These are phyloP conservation scores for Fragaria iinumae DNA, from an alignment of 306 rosid genomes.

Conservation along the genomic window DNA sequence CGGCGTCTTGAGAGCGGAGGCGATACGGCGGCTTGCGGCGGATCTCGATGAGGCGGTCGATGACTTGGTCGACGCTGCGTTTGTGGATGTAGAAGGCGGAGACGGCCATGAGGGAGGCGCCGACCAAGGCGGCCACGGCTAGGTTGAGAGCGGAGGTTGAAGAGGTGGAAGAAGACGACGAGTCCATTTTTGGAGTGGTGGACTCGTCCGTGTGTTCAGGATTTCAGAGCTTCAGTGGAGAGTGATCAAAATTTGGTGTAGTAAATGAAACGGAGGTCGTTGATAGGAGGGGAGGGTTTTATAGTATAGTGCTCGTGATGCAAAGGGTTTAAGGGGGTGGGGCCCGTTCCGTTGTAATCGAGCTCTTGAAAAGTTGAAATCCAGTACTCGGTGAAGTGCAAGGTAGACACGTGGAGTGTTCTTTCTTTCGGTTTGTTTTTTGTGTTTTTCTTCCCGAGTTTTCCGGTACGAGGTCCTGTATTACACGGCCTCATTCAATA, in stretches of 20 bases:
- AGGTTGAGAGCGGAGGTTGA: slow-evolving; percentile 47
- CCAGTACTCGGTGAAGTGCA: neutral
- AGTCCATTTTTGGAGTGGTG: slow-evolving; percentile 17
- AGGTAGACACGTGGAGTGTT: neutral
- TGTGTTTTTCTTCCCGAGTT: no score
- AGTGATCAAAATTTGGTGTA: neutral
- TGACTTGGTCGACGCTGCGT: slow-evolving; percentile 72
- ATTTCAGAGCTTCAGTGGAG: neutral
- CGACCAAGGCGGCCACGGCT: slow-evolving; percentile 76
- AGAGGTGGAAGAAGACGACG: slow-evolving; percentile 20
- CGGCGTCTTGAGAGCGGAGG: neutral
- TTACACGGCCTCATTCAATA: no score
- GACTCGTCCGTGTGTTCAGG: neutral
- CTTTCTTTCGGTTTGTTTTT: no score
- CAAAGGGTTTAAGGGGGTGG: neutral
- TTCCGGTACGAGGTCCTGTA: no score
- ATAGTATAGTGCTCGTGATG: neutral
- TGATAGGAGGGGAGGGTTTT: neutral
- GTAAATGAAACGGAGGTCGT: neutral
- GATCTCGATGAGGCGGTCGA: slow-evolving; percentile 59
- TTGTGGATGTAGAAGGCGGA: slow-evolving; percentile 86
- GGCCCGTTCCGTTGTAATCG: neutral
- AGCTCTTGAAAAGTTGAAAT: neutral
- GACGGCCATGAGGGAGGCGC: slow-evolving; percentile 73
- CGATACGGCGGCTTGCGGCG: slow-evolving; percentile 32